Evolutionary conservation across 139 green algal species (phyloP), one percentile per base, ranked within the genome.

Genomic region (Coelastrella sp.): DNA sequence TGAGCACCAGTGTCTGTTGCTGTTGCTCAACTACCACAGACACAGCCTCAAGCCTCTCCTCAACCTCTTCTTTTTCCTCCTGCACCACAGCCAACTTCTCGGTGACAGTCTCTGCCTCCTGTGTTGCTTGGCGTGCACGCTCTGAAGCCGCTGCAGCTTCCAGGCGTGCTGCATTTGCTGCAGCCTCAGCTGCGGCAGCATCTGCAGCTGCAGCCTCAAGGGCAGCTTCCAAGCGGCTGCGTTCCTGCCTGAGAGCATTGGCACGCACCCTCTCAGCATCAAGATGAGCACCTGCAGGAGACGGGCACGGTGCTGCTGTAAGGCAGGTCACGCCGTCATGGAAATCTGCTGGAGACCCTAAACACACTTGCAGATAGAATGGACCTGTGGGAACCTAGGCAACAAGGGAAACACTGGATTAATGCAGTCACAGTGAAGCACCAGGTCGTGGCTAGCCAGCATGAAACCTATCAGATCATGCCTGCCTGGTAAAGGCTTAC

Each of bases 21-120:
- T 88, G 84, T 68, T 88, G 84, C 27, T 80, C 68, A 7, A 80
- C 84, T 56, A 80, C 84, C 66, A 81, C 84, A 57, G 7, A 57
- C 22, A 68, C 84, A 49, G 49, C 9, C 20, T 82, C 19, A 49
- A 88, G 84, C 84, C 81, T 35, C 68, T 75, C 49, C 9, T 49
- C 22, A 19, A 88, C 49, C 5, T 20, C 68, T 49, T 88, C 65
- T 22, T 66, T 68, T 56, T 80, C 68, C 14, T 81, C 58, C 49
- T 80, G 11, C 11, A 27, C 84, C 6, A n/a, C 68, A 24, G 61
- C n/a, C 11, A 88, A 22, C 27, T 59, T 59, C 84, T 66, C 22
- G 20, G 78, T n/a, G 7, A 73, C 84, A 15, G 14, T 17, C 84
- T 70, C 12, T 22, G 84, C 68, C 68, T 88, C 68, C 22, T 56